Base-by-base conservation (phyloP, 2,329 filamentous ascomycete species). In the Aspergillus novoparasiticus region DNA sequence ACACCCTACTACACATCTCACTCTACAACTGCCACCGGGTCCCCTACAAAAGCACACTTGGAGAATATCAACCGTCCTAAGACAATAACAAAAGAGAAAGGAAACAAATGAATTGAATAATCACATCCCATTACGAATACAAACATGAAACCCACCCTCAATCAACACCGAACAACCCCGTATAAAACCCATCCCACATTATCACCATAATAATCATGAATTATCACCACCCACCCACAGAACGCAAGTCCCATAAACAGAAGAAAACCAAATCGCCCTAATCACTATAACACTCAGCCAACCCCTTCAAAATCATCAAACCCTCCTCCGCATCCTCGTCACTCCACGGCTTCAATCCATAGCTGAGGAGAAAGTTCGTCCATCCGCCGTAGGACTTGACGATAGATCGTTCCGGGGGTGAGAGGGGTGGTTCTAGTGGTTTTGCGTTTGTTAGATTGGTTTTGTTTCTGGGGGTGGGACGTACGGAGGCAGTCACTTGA, bases 341-440 rank as follows among this genome's bases (percentile, higher is more conserved):
- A 1, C 72, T 57, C 66, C 65, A 71, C 0, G 72, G 69, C 55
- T 74, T 75, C 36, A 76, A 59, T 1, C 63, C 68, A 43, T 60
- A 74, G 6, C 36, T 63, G 0, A 12, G 1, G 61, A 75, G 62
- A 41, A 75, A 76, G 2, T 34, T 12, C 1, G 69, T 69, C 74
- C 73, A 75, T 12, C 71, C 68, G 12, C 71, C 73, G 28, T 73
- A 74, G 32, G 45, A 54, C 45, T 73, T 71, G 58, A 75, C 69
- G 12, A 73, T 69, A 3, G 53, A 53, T 16, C 69, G 68, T 48
- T 76, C 69, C 4, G 59, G 67, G 19, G 69, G 64, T 21, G 65
- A 67, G n/a, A 73, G 71, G 12, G 69, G 67, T 14, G 72, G 72
- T 4, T 74, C 72, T 75, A 16, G 23, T 14, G 32, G 9, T 34